Conservation (phyloP, 2,329 filamentous ascomycete genomes). For the Elsinoe batatas region DNA sequence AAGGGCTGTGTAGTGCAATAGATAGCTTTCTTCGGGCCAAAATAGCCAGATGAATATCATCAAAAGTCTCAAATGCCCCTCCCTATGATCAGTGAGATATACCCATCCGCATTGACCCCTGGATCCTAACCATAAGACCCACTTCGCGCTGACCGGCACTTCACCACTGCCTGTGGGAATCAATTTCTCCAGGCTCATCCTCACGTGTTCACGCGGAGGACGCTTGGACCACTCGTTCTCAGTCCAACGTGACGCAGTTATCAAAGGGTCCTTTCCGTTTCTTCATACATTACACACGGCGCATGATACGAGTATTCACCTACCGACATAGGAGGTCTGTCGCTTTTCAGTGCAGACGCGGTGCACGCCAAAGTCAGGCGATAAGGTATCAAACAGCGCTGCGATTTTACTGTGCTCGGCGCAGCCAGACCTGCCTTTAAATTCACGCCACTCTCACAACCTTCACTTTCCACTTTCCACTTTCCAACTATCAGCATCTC, state of each 20-base stretch:
- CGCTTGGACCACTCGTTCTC: constrained; percentile 7
- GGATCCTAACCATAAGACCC: not conserved
- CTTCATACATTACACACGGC: not conserved
- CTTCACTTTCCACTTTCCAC: not conserved
- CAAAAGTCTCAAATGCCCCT: not conserved
- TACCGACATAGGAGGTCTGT: too few species aligned
- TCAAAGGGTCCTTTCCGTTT: not conserved
- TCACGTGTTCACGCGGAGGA: not conserved
- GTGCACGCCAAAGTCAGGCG: not conserved
- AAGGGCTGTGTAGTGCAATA: not conserved
- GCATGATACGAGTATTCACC: not conserved
- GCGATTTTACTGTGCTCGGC: not conserved
- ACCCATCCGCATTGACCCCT: not conserved
- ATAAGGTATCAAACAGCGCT: not conserved
- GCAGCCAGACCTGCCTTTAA: not conserved
- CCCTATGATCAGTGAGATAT: too few species aligned
- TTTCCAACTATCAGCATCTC: not conserved
- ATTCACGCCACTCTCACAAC: not conserved
- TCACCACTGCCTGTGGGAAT: not conserved
- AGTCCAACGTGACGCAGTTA: not conserved
- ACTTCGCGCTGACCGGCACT: not conserved
- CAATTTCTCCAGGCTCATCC: not conserved
- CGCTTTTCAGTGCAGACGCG: too few species aligned
- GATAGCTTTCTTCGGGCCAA: constrained; percentile 3
- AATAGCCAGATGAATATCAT: not conserved